Conservation (phyloP, 164 flowering plant species). For the Saururus chinensis region DNA sequence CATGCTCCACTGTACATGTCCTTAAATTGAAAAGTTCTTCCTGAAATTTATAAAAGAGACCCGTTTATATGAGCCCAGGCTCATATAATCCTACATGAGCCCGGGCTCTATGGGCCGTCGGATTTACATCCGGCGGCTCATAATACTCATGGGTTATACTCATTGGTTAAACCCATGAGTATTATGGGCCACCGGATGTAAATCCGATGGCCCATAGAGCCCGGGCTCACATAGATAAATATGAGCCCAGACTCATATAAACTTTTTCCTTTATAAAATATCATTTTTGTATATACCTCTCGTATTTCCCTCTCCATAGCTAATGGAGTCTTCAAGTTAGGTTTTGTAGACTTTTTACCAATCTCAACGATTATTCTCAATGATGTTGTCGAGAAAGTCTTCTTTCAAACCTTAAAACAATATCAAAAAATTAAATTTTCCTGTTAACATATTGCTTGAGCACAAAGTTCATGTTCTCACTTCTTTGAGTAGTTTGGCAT, state of each 20-base stretch:
- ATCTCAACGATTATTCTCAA: neutral
- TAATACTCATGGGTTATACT: too few relatives aligned
- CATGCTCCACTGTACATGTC: too few relatives aligned
- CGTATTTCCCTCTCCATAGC: slow-evolving; percentile 2
- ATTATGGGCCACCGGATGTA: too few relatives aligned
- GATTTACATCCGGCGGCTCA: too few relatives aligned
- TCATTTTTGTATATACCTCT: neutral
- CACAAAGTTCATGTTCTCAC: slow-evolving; percentile 3
- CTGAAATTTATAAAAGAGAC: neutral
- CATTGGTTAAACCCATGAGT: too few relatives aligned
- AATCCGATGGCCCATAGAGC: too few relatives aligned
- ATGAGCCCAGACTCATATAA: too few relatives aligned
- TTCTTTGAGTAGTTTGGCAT: neutral
- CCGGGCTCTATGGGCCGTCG: too few relatives aligned
- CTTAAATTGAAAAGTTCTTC: neutral
- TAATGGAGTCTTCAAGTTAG: neutral
- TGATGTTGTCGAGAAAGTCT: neutral
- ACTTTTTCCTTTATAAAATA: too few relatives aligned
- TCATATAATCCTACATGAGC: too few relatives aligned
- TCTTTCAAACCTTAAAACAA: neutral
- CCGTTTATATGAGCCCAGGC: too few relatives aligned
- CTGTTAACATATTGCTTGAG: neutral
- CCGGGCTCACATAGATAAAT: too few relatives aligned
- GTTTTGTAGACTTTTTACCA: neutral
- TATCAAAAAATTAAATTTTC: neutral